Evolutionary conservation across 129 eudicot genomes (phyloP), one percentile per base, ranked within the genome.

Genomic region (Centella asiatica): DNA sequence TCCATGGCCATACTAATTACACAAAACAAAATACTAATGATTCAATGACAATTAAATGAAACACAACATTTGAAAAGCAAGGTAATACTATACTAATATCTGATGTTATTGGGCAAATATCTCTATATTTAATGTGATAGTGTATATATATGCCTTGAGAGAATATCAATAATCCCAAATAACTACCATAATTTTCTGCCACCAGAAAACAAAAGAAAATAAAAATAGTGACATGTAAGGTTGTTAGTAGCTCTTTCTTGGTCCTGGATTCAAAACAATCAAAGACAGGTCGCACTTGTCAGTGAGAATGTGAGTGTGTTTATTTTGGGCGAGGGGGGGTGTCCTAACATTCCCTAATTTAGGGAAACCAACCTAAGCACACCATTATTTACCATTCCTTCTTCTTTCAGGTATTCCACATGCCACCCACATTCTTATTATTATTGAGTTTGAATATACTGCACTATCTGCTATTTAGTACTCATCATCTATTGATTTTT

Each of bases 321-420:
- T 57, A 44, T 57, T 32, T 28, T 8, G 12, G 18, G 44, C 18
- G 62, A 19, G 19, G 57, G 59, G 22, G 27, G 20, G 36, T 25
- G 44, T 57, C 62, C 37, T 19, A 0, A n/a, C 62, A 31, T 57
- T 19, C 27, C 62, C 44, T 18, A 33, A 57, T 57, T 33, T 20
- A 33, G 45, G 62, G 18, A 18, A 57, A 32, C 62, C 62, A 57
- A 2, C 62, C n/a, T 20, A 23, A 11, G n/a, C 62, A 56, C 25
- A 18, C 49, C 24, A 46, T 14, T 46, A 46, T 18, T 46, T 14
- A 56, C 61, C 18, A 32, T n/a, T 57, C 39, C 34, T 57, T 13
- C 62, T 31, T 28, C 15, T 56, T 56, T 2, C 27, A 29, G 17
- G 18, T 37, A 32, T 31, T 55, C 62, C 62, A 32, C 62, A 57